Percentiles rank a stretch among this genome's conserved stretches.
Conservation (phyloP, 106 monocot species). For the Acorus calamus region DNA sequence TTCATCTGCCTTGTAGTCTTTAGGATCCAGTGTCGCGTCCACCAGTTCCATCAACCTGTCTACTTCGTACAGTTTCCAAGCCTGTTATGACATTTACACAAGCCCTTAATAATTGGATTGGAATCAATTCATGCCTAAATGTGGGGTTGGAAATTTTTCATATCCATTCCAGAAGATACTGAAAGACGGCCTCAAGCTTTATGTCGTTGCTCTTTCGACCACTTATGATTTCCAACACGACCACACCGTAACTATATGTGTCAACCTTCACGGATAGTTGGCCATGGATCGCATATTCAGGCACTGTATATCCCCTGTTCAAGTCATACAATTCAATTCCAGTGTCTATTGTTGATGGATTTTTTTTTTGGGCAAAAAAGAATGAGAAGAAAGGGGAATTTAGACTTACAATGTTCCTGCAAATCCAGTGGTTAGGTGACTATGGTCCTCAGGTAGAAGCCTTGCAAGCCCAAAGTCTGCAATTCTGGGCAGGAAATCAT, state of each 20-base stretch:
- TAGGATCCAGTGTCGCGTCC: no score
- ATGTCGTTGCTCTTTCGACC: not conserved
- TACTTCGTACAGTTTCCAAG: no score
- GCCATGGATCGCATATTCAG: not conserved
- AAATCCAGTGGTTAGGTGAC: constrained; percentile 1
- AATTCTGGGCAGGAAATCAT: not conserved
- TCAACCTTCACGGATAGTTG: constrained; percentile 5
- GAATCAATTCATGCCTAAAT: no score
- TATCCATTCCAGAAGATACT: constrained; percentile 3
- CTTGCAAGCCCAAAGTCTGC: no score
- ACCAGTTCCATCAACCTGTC: no score
- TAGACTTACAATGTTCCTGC: constrained; percentile 4
- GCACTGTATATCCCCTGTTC: not conserved
- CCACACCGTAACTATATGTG: not conserved
- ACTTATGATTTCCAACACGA: constrained; percentile 2
- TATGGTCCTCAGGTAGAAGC: not conserved
- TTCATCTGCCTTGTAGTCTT: no score
- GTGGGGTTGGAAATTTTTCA: not conserved
- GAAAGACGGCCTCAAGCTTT: not conserved
- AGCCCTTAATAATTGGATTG: no score
- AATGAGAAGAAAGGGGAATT: no score
- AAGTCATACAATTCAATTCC: not conserved
- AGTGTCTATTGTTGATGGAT: no score
- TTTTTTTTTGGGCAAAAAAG: no score
- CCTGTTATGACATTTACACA: not conserved